Conservation (phyloP, 179 eudicot genomes). For the Heliamphora pulchella region DNA sequence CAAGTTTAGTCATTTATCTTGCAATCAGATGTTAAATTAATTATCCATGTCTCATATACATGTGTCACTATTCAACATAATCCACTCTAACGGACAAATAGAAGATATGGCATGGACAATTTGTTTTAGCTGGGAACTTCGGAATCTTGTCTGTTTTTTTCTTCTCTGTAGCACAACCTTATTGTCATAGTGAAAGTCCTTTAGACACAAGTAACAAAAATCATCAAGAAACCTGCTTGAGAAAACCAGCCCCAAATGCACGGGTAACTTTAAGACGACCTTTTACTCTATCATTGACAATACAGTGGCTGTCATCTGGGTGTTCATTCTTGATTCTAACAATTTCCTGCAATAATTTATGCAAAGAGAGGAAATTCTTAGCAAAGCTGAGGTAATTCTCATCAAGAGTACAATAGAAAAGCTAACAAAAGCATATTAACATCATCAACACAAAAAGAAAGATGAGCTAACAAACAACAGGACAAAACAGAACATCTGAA, state of each 20-base stretch:
- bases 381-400: neutral
- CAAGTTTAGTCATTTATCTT: neutral
- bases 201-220: neutral
- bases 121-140: neutral
- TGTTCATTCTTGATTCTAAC: constrained; percentile 87
- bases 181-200: neutral
- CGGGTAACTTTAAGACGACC: constrained; percentile 98
- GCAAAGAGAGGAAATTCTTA: constrained; percentile 1
- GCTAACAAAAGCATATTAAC: neutral
- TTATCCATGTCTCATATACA: neutral
- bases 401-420: neutral
- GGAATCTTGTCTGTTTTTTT: neutral
- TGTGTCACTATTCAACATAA: neutral
- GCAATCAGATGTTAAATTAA: neutral
- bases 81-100: neutral
- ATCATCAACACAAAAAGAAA: neutral
- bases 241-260: constrained; percentile 97
- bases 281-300: constrained; percentile 95
- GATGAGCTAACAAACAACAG: neutral
- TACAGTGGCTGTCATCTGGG: constrained; percentile 87
- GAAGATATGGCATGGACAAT: neutral
- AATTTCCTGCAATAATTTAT: constrained; percentile 59
- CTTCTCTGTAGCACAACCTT: neutral
- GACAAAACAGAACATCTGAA: neutral
- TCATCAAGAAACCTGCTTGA: constrained; percentile 59